Evolutionary conservation across 306 rosid species (phyloP), one percentile per base, ranked within the genome.

Genomic region (Cicer bijugum): DNA sequence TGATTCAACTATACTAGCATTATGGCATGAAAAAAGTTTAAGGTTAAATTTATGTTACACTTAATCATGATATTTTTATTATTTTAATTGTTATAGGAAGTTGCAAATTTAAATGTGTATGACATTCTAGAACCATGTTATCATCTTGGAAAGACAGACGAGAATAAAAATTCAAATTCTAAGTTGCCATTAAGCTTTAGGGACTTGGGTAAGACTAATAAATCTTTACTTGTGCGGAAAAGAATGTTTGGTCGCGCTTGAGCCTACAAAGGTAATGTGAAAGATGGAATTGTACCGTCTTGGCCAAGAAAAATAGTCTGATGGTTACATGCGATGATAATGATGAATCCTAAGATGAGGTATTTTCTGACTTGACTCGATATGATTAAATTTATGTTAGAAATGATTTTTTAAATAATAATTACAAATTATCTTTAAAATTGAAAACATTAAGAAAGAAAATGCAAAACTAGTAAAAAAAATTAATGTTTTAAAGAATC

Each of bases 231-330:
- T 35, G 88, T 91, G 43, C 85, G 97, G 40, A 88, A 77, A 40
- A 88, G 96, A 69, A 89, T 91, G 86, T 91, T 88, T 67, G 97
- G 97, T 55, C 97, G 91, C 6, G 91, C 96, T 37, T 91, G 97
- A 93, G 96, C 97, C 35, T 73, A 82, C 48, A 51, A 88, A 83
- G 96, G 92, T 78, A 80, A 82, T 60, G 90, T 91, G 8, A 86
- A 86, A 79, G 83, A 80, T 53, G 97, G 96, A 55, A 50, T 76
- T 47, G 92, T 89, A 40, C 97, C 91, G 46, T 82, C 86, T 53
- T 91, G 97, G 97, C 95, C 97, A 1, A 23, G 33, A 2, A 23
- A 3, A 23, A 23, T 23, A 23, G 33, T 23, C 4, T 23, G 33
- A 23, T 2, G 33, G 4, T 0, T 23, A 2, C 33, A 23, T 23